phyloP scores from a whole-genome alignment of 805 yeast genomes.

The Ogataea zsoltii region DNA sequence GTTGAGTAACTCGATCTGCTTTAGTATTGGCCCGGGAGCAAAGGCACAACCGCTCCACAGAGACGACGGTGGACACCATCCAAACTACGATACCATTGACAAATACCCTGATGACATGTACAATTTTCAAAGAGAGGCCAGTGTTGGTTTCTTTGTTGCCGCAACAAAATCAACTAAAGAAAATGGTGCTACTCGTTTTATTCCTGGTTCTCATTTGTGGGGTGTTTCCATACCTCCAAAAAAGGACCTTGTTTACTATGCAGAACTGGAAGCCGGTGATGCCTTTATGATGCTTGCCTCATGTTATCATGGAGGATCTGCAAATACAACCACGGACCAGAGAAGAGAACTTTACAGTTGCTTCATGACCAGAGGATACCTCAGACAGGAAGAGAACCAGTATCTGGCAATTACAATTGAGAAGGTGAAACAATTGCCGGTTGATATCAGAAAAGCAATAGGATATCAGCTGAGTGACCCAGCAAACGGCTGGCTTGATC shows the following conservation, averaged over 20 bases:
- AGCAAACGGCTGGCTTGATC: conserved; percentile 21
- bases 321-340: conserved; percentile 26
- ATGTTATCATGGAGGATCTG: conserved; percentile 30
- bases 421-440: conserved; percentile 15
- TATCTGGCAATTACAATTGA: conserved; percentile 21
- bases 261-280: conserved; percentile 31
- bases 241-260: conserved; percentile 21
- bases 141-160: conserved; percentile 31
- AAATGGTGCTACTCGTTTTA: conserved; percentile 36
- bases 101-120: conserved; percentile 14
- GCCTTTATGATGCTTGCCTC: conserved; percentile 28
- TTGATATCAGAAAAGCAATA: conserved; percentile 9
- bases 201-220: conserved; percentile 36
- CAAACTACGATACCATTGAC: conserved; percentile 22
- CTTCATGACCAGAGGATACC: conserved; percentile 26
- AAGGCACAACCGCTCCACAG: conserved; percentile 30
- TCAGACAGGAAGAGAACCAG: conserved; percentile 31
- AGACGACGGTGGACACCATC: conserved; percentile 34
- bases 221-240: conserved; percentile 24
- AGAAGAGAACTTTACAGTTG: conserved; percentile 21
- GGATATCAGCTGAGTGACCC: conserved; percentile 25
- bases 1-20: conserved; percentile 27
- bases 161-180: conserved; percentile 28
- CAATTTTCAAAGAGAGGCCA: conserved; percentile 20
- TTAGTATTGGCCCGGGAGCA: conserved; percentile 32